These are phyloP conservation scores for Silene conica DNA, from an alignment of 148 eudicot species.

Conservation along the genomic window DNA sequence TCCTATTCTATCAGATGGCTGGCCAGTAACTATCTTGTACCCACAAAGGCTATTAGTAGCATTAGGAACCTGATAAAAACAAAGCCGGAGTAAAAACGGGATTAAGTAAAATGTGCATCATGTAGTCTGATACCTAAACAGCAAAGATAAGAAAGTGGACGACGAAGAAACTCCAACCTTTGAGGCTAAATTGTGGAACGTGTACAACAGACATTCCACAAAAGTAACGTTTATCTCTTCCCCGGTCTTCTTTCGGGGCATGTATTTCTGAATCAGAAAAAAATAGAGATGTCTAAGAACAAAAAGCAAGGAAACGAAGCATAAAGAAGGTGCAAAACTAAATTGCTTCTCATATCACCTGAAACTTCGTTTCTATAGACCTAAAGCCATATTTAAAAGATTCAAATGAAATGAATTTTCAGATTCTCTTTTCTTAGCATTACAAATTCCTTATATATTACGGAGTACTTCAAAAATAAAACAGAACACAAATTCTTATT, in stretches of 20 bases:
- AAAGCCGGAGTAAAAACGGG: slow-evolving; percentile 11
- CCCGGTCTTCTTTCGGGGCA: slow-evolving; percentile 77
- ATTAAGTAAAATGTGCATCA: slow-evolving; percentile 9
- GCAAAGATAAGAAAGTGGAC: slow-evolving; percentile 1
- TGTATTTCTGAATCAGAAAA: slow-evolving; percentile 52
- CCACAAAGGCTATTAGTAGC: slow-evolving; percentile 89
- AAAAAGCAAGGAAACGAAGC: neutral
- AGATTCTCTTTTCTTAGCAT: neutral
- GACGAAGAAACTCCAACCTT: slow-evolving; percentile 44
- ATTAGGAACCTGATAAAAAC: slow-evolving; percentile 64
- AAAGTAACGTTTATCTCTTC: slow-evolving; percentile 81
- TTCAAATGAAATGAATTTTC: neutral
- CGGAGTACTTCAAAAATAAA: too few relatives aligned
- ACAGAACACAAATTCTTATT: too few relatives aligned
- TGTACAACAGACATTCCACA: slow-evolving; percentile 81
- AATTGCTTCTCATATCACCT: neutral
- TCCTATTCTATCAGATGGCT: slow-evolving; percentile 96
- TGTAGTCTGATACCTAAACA: neutral
- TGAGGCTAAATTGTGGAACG: slow-evolving; percentile 83
- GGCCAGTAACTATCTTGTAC: slow-evolving; percentile 91
- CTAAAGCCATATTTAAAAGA: neutral
- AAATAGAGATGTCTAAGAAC: neutral
- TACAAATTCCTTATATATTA: too few relatives aligned
- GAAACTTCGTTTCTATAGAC: neutral
- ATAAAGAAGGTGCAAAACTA: neutral